Evolutionary conservation across 208 protist genomes (phyloP), one percentile per base, ranked within the genome.

Genomic region (Borovskyia barvae): DNA sequence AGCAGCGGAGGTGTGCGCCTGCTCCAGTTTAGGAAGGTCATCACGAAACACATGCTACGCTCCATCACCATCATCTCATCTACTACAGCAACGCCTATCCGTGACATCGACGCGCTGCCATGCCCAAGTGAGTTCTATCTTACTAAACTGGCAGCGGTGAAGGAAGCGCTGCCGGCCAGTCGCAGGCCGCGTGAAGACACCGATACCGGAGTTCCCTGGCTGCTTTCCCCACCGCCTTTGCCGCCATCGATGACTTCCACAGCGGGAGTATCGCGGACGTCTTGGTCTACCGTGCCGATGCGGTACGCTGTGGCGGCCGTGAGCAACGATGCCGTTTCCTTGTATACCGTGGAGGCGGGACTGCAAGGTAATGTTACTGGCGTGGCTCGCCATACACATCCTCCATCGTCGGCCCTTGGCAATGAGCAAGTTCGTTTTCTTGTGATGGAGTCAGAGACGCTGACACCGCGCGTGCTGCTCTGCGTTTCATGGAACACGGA

Each of bases 401-500:
- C 65, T 11, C 57, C 75, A 0, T 61, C 65, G 15, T 63, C 72
- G 9, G 19, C 67, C 7, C 45, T 58, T 24, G 52, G 56, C 17
- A 67, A 77, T 43, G 63, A 76, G 54, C 72, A 81, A 1, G 52
- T 92, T 7, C 66, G 72, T 41, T 89, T 88, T 55, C 20, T 80
- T 0, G 56, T 64, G 9, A 26, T 61, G 19, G 74, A 76, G 50
- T 25, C 56, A n/a, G 54, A 42, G 5, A 62, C 58, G 22, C 25
- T 55, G 14, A 35, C 46, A 5, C 54, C 61, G 8, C 43, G 63
- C 25, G 32, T 87, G 26, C 42, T 71, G 30, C 43, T 92, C 12
- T 92, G 81, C 55, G 66, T 81, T 0, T 68, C 72, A 40, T 87
- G 72, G 75, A 72, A 77, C 40, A 75, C 69, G 0, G 72, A 82